Conservation (phyloP, 163 green algal genomes). For the Scenedesmus sp. region DNA sequence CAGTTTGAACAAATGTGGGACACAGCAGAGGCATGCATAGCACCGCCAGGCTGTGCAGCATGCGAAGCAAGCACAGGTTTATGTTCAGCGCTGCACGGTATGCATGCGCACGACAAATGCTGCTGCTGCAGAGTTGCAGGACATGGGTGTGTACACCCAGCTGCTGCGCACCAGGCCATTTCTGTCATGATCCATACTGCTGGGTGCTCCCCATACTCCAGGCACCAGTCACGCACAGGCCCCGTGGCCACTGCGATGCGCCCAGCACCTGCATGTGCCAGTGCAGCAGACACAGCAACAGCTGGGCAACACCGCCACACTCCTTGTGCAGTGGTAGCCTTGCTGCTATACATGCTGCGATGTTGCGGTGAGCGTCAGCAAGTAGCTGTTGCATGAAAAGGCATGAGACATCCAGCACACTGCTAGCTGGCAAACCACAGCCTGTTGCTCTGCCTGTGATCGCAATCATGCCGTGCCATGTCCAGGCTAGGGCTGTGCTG, state of each 20-base stretch:
- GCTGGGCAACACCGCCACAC: not conserved
- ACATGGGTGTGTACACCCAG: not conserved
- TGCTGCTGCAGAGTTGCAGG: not conserved
- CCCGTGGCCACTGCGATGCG: not conserved
- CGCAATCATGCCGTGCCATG: not conserved
- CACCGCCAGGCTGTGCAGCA: not conserved
- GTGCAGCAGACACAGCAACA: not conserved
- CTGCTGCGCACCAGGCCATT: constrained; percentile 35
- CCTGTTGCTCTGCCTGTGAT: not conserved
- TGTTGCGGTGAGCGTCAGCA: not conserved
- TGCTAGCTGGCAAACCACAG: too few relatives aligned
- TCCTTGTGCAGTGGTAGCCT: not conserved
- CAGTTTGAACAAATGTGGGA: not conserved
- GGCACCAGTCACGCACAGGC: constrained; percentile 49
- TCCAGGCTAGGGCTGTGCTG: not conserved
- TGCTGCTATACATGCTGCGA: not conserved
- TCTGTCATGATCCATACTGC: constrained; percentile 50
- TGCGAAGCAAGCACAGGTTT: not conserved
- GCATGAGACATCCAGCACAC: too few relatives aligned
- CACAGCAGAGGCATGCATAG: not conserved
- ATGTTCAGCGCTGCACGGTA: not conserved
- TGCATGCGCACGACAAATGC: not conserved
- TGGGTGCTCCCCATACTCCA: constrained; percentile 44
- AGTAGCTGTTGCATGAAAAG: not conserved
- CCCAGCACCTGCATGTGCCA: constrained; percentile 14